Conservation (phyloP, 23 red algal genomes). For the Gracilaria vermiculophylla region DNA sequence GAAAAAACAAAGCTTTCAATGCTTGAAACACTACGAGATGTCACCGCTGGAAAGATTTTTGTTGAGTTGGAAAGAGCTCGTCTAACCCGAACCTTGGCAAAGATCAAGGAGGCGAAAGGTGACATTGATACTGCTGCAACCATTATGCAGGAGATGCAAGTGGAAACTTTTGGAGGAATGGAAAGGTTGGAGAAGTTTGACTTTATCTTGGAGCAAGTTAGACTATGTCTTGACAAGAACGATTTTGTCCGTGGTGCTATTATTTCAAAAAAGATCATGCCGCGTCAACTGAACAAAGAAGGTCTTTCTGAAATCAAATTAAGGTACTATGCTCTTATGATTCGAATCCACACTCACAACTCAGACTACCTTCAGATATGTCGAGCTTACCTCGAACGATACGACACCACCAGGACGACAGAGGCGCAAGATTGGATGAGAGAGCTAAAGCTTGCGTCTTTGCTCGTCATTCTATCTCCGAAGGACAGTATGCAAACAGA, state of each 20-base stretch:
- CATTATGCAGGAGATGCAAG: conserved; percentile 97
- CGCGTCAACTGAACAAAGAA: conserved; percentile 74
- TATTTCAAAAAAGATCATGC: conserved; percentile 95
- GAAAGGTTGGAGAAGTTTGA: conserved; percentile 92
- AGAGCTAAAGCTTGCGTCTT: conserved; percentile 71
- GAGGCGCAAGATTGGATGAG: conserved; percentile 46
- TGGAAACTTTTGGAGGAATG: conserved; percentile 98
- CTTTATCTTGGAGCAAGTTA: conserved; percentile 96
- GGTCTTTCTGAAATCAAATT: conserved; percentile 74
- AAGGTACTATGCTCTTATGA: conserved; percentile 84
- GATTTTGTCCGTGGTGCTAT: conserved; percentile 91
- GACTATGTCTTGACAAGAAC: conserved; percentile 89
- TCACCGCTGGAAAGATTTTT: conserved; percentile 94
- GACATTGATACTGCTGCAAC: conserved; percentile 79
- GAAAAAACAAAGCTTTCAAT: conserved; percentile 68
- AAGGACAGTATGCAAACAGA: conserved; percentile 82
- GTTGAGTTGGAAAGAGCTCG: conserved; percentile 93
- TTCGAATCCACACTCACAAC: conserved; percentile 81
- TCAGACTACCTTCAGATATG: conserved; percentile 83
- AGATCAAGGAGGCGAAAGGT: conserved; percentile 81
- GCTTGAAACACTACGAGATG: conserved; percentile 82
- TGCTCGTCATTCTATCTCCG: conserved; percentile 73
- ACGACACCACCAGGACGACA: conserved; percentile 40
- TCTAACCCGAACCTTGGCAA: conserved; percentile 81
- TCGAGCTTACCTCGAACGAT: conserved; percentile 82